Conservation (phyloP, 257 asterid species). For the Lycium barbarum region DNA sequence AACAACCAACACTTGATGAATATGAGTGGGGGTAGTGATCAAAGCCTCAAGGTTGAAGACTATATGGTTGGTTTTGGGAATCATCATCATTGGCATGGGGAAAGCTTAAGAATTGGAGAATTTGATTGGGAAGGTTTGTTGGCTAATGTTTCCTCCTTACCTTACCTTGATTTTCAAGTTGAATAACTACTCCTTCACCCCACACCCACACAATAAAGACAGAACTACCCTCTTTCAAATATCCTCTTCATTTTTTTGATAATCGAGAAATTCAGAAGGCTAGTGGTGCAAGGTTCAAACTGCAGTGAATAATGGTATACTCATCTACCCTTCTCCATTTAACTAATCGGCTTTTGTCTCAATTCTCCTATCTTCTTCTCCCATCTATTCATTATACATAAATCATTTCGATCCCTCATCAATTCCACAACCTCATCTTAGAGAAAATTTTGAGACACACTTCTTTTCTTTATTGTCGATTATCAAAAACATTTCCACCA, state of each 20-base stretch:
- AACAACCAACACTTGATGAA: constrained; percentile 29
- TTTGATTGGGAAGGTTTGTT: constrained; percentile 97
- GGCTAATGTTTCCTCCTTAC: constrained; percentile 88
- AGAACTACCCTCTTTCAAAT: not conserved
- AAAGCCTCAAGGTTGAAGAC: constrained; percentile 57
- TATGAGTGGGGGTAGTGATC: constrained; percentile 27
- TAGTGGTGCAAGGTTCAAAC: not conserved
- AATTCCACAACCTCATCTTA: not conserved
- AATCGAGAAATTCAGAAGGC: not conserved
- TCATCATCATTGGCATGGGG: constrained; percentile 82
- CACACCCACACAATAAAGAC: not conserved
- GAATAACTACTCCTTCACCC: constrained; percentile 41
- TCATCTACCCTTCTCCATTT: too few relatives aligned
- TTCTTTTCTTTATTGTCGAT: not conserved
- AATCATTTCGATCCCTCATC: not conserved
- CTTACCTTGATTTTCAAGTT: constrained; percentile 83
- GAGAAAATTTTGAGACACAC: constrained; percentile 26
- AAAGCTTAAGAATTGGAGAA: constrained; percentile 77
- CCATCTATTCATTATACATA: not conserved
- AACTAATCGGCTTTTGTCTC: not conserved
- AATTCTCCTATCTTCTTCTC: not conserved
- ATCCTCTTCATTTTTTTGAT: not conserved
- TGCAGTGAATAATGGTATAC: not conserved
- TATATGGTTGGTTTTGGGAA: constrained; percentile 64
- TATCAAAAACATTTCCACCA: not conserved